Conservation (phyloP, 192 early-diverging fungal genomes). For the Spinellus fusiger region DNA sequence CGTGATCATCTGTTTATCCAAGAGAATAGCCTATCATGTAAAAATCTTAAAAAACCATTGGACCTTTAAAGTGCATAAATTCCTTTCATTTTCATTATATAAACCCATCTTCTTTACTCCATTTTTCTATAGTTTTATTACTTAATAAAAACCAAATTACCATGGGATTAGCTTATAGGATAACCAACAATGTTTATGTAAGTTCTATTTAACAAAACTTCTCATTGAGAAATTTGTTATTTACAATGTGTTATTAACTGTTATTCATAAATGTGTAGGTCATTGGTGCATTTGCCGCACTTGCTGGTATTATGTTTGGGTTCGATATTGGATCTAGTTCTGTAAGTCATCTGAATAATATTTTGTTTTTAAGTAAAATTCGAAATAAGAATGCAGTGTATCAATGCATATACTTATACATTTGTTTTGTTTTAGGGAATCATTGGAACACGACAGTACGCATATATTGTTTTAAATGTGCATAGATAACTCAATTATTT, state of each 20-base stretch:
- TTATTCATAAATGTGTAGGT: no score
- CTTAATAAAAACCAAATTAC: no score
- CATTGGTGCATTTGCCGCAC: slow-evolving; percentile 47
- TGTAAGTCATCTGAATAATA: no score
- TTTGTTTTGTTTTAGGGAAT: slow-evolving; percentile 31
- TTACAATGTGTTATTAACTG: no score
- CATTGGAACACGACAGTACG: slow-evolving; percentile 22
- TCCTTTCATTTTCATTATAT: no score
- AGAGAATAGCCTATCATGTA: no score
- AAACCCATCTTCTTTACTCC: no score
- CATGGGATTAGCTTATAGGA: neutral
- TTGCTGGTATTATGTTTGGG: slow-evolving; percentile 68
- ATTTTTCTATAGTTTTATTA: no score
- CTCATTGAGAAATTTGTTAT: neutral
- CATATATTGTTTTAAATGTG: slow-evolving; percentile 49
- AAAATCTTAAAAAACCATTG: no score
- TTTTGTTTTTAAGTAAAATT: no score
- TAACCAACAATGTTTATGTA: slow-evolving; percentile 3
- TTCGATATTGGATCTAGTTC: slow-evolving; percentile 74
- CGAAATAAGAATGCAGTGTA: slow-evolving; percentile 58
- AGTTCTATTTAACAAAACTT: neutral
- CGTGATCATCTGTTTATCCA: no score
- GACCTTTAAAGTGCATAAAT: no score
- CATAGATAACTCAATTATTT: neutral
- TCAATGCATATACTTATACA: slow-evolving; percentile 43